These are phyloP conservation scores for Colletotrichum gigasporum DNA, from an alignment of 2,329 filamentous ascomycete species.

Conservation along the genomic window DNA sequence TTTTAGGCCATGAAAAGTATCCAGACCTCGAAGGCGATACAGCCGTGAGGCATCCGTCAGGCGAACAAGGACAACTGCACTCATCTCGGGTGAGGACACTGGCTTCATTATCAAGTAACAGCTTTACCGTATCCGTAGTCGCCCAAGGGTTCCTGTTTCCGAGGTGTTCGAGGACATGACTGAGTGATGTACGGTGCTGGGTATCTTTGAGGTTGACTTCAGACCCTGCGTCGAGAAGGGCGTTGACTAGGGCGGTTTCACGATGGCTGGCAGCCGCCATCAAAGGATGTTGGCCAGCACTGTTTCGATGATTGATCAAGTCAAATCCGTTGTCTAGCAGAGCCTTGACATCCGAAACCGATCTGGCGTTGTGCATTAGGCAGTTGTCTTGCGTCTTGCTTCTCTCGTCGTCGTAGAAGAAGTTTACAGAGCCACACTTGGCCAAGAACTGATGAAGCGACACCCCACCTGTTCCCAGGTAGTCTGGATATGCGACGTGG, in stretches of 20 bases:
- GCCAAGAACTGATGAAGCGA: background rate
- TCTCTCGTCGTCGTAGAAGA: background rate
- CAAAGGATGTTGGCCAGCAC: background rate
- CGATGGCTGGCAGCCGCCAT: background rate
- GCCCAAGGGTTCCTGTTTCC: rapidly evolving
- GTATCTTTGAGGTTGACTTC: background rate
- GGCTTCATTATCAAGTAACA: background rate
- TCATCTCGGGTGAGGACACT: background rate
- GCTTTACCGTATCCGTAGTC: background rate
- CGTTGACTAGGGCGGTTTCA: background rate
- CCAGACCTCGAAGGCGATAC: background rate
- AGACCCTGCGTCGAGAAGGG: background rate
- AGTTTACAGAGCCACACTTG: background rate
- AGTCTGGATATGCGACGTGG: background rate
- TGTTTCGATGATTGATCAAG: background rate
- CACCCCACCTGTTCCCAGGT: rapidly evolving
- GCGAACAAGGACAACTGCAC: constrained; percentile 1
- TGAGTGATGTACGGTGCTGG: background rate
- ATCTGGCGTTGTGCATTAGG: background rate
- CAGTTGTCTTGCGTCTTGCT: background rate
- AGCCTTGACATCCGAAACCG: background rate
- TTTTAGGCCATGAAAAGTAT: background rate
- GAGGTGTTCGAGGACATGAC: background rate
- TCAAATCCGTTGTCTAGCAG: background rate
- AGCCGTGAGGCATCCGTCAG: background rate